A percentile compares a stretch with the other conserved stretches of the same genome.
Evolutionary conservation across 208 protist genomes (phyloP).

Genomic region (Wallacemonas sp.): DNA sequence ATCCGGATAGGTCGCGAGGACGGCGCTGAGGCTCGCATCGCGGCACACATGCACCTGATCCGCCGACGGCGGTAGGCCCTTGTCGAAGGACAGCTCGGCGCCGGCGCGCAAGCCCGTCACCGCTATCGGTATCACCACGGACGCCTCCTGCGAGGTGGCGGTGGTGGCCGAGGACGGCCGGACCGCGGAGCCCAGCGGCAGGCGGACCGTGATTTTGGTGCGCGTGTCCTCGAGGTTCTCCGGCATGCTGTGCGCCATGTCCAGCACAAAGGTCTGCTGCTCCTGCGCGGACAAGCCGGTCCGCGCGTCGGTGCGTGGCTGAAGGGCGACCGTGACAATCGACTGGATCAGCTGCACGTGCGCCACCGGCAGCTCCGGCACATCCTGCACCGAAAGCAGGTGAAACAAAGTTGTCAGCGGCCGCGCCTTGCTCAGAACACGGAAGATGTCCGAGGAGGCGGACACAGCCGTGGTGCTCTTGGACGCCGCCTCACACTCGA

Average conservation of each 20-base stretch:
- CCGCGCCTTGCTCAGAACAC: constrained; percentile 3
- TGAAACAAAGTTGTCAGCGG: constrained; percentile 22
- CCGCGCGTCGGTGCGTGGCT: not conserved
- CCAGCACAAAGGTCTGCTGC: constrained; percentile 37
- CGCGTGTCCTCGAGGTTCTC: constrained; percentile 48
- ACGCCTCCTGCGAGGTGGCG: constrained; percentile 11
- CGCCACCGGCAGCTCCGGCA: constrained; percentile 24
- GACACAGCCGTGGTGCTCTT: not conserved
- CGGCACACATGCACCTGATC: constrained; percentile 81
- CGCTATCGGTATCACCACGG: constrained; percentile 62
- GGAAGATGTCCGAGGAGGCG: not conserved
- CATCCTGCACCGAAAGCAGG: constrained; percentile 32
- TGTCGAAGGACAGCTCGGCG: constrained; percentile 63
- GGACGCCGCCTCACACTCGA: not conserved
- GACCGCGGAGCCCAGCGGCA: constrained; percentile 21
- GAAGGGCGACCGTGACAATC: constrained; percentile 27
- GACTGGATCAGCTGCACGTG: constrained; percentile 26
- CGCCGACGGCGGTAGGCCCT: constrained; percentile 49
- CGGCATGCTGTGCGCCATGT: constrained; percentile 42
- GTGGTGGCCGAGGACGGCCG: not conserved
- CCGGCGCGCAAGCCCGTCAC: constrained; percentile 50
- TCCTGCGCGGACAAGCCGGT: not conserved
- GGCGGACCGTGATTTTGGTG: constrained; percentile 54
- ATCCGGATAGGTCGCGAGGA: constrained; percentile 85
- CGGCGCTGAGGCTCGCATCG: constrained; percentile 66